Evolutionary conservation across 345 rosid genomes (phyloP).

Genomic region (Acer yangbiense): DNA sequence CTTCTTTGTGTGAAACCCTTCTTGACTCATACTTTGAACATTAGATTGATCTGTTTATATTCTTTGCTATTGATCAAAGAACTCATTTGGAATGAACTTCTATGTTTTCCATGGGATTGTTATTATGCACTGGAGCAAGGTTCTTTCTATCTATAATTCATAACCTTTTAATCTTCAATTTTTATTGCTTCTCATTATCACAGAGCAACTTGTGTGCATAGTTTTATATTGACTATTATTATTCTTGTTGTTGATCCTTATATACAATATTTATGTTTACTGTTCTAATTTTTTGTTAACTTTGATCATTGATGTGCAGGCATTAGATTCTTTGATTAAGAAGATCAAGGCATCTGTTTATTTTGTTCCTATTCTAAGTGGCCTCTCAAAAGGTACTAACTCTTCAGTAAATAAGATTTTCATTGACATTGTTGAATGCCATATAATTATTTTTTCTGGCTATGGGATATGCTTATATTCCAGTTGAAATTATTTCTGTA

Average conservation of each 20-base stretch:
- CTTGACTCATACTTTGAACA: not conserved
- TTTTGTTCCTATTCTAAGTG: conserved; percentile 66
- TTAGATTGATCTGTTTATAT: not conserved
- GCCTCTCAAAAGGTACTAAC: conserved; percentile 74
- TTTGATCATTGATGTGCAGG: conserved; percentile 51
- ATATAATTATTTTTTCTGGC: not conserved
- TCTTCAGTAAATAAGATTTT: not conserved
- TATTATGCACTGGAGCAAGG: not conserved
- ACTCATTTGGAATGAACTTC: not conserved
- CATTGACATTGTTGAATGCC: not conserved
- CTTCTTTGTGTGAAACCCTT: not conserved
- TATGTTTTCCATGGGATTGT: not conserved
- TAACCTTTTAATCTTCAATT: not conserved
- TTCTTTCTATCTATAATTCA: not conserved
- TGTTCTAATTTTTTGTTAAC: conserved; percentile 1
- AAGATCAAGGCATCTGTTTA: conserved; percentile 37
- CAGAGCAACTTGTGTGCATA: not conserved
- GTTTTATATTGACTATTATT: not conserved
- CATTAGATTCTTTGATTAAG: conserved; percentile 53
- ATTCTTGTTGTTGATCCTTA: not conserved
- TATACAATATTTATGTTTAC: not conserved
- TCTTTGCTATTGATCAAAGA: not conserved
- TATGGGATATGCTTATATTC: not conserved
- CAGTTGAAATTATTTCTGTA: not conserved
- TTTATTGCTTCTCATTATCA: not conserved